Evolutionary conservation across 805 yeast species (phyloP), one percentile per base, ranked within the genome.

Genomic region (Spathaspora girioi): DNA sequence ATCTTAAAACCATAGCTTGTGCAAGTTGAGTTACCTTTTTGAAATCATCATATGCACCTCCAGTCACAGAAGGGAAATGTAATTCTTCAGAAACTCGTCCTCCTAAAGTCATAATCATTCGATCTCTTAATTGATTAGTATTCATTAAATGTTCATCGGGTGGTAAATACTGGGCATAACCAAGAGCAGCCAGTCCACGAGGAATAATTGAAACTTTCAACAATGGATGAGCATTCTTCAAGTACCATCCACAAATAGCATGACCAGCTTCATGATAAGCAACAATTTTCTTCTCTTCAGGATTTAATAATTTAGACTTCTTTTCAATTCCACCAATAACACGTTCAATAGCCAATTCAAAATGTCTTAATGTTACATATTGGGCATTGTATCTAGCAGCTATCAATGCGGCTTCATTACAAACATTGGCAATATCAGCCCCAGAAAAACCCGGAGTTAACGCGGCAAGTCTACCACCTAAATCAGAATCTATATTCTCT

Each of bases 221-320:
- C 51, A 96, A 75, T 7, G 99, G 99, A 65, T 93, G 97, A 1
- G 98, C 97, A 68, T 80, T 80, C 67, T 88, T 82, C 62, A 94
- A 78, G 64, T 76, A 91, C 99, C 99, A 94, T 11, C 99, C 99
- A 69, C 98, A 92, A 54, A 94, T 82, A 10, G 99, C 99, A 70
- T 96, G 99, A 3, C 99, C 99, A 2, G 99, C 99, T 69, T 94
- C 99, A 66, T 96, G 99, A 63, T 87, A 94, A 0, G 99, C 99
- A 51, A 96, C 97, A 26, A 90, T 83, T 55, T 77, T 83, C 71
- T 91, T 89, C 65, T 96, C 98, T 53, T 87, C 92, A 1, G 90
- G 86, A 2, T 90, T 82, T 54, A 96, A 76, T 12, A 94, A 80
- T 62, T 87, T 86, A 14, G 92, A 81, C 70, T 90, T 93, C 77